Base-by-base conservation (phyloP, 2,329 filamentous ascomycete genomes). In the Ascosphaera apis region DNA sequence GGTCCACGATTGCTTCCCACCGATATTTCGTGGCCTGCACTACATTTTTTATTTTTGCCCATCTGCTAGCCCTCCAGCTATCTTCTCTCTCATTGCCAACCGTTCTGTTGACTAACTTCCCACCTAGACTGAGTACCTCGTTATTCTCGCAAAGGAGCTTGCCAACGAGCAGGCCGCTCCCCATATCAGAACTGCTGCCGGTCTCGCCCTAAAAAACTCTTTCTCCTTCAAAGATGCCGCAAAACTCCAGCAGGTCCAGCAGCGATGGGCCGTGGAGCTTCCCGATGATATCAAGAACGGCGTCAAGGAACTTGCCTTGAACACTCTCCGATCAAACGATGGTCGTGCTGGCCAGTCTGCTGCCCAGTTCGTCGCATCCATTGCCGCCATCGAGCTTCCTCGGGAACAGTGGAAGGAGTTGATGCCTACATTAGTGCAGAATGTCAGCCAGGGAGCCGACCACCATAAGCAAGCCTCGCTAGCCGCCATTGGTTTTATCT, bases 401-500 rank as follows among this genome's bases (percentile, higher is more conserved):
- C 75, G 80, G 48, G 73, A 81, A 51, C 79, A 93, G 65, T 98
- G 88, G 88, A 70, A 72, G 36, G 83, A 95, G 55, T 66, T 98
- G 45, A 84, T 98, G 78, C 66, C 72, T 41, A 70, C 69, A 23
- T 67, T 98, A 45, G 88, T 98, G 45, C 78, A 86, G 57, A 92
- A 88, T 56, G 84, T 98, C 45, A 86, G 80, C 54, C 72, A 75
- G 45, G 88, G 86, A 45, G 70, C 67, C 48, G 77, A 84, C 52
- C 73, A 83, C 59, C 73, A 91, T 55, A 98, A 95, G 66, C 84
- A 93, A 62, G 69, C 84, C 31, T 95, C 86, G 32, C 63, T 98
- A 50, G 86, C 82, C 39, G 77, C 86, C n/a, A 93, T 98, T 56
- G 88, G 88, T 47, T 98, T 88, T 62, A 86, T 98, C 49, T 98